Percentiles rank a stretch among this genome's conserved stretches.
These are phyloP conservation scores for Cladorrhinum sp. DNA, from an alignment of 2,329 filamentous ascomycete genomes.

Conservation along the genomic window DNA sequence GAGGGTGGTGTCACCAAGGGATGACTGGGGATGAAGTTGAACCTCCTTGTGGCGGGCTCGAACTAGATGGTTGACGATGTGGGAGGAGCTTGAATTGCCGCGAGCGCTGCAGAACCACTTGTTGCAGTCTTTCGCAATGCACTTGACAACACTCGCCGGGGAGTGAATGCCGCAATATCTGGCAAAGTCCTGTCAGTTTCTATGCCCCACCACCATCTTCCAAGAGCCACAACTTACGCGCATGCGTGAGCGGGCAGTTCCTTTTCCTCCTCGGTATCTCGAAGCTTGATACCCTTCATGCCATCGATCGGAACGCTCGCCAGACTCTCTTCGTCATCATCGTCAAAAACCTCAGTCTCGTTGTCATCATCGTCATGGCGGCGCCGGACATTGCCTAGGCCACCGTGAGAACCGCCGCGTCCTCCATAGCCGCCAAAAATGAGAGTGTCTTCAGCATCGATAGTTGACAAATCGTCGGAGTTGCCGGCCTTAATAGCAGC, in stretches of 20 bases:
- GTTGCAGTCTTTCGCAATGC: conserved; percentile 71
- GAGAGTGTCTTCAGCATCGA: conserved; percentile 76
- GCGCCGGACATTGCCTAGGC: conserved; percentile 47
- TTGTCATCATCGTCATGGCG: conserved; percentile 91
- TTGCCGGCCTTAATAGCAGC: conserved; percentile 83
- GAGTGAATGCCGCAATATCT: conserved; percentile 98
- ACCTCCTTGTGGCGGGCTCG: conserved; percentile 98
- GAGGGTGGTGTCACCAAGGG: conserved; percentile 90
- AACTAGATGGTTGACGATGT: conserved; percentile 97
- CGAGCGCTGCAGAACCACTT: conserved; percentile 99
- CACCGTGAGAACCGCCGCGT: conserved; percentile 51
- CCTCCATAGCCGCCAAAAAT: conserved; percentile 68
- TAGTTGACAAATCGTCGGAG: conserved; percentile 68
- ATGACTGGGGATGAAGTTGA: conserved; percentile 88
- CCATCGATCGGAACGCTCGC: conserved; percentile 79
- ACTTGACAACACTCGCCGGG: conserved; percentile 92
- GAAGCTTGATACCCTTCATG: conserved; percentile 60
- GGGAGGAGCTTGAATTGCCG: conserved; percentile 92
- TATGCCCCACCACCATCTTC: neutral
- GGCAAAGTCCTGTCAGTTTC: conserved; percentile 29
- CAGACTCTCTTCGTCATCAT: conserved; percentile 74
- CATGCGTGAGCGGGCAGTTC: conserved; percentile 93
- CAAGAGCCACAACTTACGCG: conserved; percentile 63
- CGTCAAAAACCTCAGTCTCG: conserved; percentile 76
- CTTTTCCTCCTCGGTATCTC: conserved; percentile 72